phyloP scores from a whole-genome alignment of 2,329 filamentous ascomycete species.

The Colletotrichum shisoi region DNA sequence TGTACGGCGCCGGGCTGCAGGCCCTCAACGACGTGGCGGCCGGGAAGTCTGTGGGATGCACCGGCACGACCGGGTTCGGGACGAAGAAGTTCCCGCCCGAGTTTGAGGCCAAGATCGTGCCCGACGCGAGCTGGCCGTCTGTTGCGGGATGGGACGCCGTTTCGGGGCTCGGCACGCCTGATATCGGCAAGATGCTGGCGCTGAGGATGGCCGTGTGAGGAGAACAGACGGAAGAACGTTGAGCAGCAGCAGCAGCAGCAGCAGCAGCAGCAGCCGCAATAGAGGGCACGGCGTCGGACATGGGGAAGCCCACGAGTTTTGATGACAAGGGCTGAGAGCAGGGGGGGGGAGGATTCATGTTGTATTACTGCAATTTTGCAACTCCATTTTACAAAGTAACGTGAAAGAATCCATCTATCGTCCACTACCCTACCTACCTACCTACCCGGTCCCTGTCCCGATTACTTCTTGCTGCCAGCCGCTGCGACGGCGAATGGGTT shows the following conservation, averaged over 20 bases:
- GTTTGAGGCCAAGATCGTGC: slow-evolving; percentile 43
- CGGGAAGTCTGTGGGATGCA: slow-evolving; percentile 48
- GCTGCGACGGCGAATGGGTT: slow-evolving; percentile 45
- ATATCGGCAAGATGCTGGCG: slow-evolving; percentile 49
- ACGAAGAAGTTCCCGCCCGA: slow-evolving; percentile 34
- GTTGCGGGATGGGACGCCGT: slow-evolving; percentile 50
- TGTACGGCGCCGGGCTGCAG: slow-evolving; percentile 54
- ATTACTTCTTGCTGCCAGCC: neutral
- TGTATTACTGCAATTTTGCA: neutral
- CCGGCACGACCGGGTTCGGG: slow-evolving; percentile 42
- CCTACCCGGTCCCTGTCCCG: too few relatives aligned
- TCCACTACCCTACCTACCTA: neutral
- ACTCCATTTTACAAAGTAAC: neutral
- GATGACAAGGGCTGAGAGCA: too few relatives aligned
- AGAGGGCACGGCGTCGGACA: too few relatives aligned
- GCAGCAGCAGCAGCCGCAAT: too few relatives aligned
- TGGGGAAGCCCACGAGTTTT: neutral
- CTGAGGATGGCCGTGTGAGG: slow-evolving; percentile 22
- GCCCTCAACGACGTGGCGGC: slow-evolving; percentile 51
- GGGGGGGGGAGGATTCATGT: neutral
- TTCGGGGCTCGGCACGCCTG: slow-evolving; percentile 56
- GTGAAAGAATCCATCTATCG: neutral
- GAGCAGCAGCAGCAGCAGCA: too few relatives aligned
- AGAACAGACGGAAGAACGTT: too few relatives aligned
- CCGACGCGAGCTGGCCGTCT: slow-evolving; percentile 45